Base-by-base conservation (phyloP, 495 filamentous ascomycete species). In the Pyrenopolyporus hunteri region DNA sequence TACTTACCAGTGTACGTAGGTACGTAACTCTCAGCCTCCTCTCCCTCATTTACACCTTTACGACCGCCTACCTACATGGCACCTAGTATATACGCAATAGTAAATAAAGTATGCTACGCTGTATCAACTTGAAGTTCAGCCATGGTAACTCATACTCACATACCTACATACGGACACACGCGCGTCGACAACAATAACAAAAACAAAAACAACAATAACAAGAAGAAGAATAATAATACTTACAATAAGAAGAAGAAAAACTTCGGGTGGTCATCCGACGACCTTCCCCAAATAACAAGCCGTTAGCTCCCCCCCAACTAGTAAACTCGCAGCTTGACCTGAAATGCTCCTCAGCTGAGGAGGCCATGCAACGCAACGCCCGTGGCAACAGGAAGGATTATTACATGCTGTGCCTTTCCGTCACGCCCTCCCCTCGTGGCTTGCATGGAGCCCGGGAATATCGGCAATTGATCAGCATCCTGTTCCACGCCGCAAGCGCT, bases 351-450 rank as follows among this genome's bases (percentile, higher is more conserved):
- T 57, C 44, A 49, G 54, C 54, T 49, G 14, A 31, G 8, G 17
- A 33, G 17, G n/a, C 45, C 35, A 58, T 22, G 17, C 17, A 17
- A 28, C 29, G n/a, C n/a, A n/a, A n/a, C n/a, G n/a, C 36, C 22
- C 49, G 22, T 25, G 46, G 39, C 31, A 22, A 46, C 31, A 22
- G 40, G 42, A 45, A 28, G 42, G 42, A 45, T 54, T 16, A 48
- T 44, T 56, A 62, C 59, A 42, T 55, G 39, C 46, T 51, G 53
- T 63, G 40, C 36, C 23, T 42, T 65, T 39, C 63, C 63, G 57
- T 57, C 63, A 25, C 54, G 45, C 44, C 42, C 62, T 11, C 44
- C 47, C 63, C 63, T 66, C 63, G 63, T 66, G 63, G 57, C 63
- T 55, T 48, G 54, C 63, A 57, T 61, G 63, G 57, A 36, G 57